These are phyloP conservation scores for Aegilops longissima DNA, from an alignment of 176 grass and related monocot species.

Conservation along the genomic window DNA sequence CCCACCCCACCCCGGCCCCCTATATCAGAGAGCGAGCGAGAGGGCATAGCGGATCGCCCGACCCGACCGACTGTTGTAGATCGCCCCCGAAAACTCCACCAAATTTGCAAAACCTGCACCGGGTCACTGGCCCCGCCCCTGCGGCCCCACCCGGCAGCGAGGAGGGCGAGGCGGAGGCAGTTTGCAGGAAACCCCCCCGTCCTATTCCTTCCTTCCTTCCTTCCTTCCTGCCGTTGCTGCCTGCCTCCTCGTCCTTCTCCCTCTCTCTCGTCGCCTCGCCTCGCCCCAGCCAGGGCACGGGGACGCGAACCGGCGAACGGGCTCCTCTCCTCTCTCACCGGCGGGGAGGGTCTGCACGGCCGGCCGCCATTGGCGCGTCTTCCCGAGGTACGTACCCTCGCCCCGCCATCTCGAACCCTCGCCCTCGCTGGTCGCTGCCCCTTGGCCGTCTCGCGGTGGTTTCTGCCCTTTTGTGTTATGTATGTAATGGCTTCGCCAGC, in stretches of 20 bases:
- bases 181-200: slow-evolving; percentile 5
- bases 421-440: no score
- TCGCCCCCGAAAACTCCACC: background rate
- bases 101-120: background rate
- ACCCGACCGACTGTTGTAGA: background rate
- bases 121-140: no score
- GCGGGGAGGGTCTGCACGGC: background rate
- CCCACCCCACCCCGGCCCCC: background rate
- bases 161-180: no score
- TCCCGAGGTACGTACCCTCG: background rate
- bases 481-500: no score
- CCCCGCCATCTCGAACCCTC: background rate
- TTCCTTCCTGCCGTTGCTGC: slow-evolving; percentile 11
- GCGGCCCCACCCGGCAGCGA: background rate
- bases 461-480: background rate
- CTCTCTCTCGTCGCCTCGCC: slow-evolving; percentile 20
- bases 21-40: slow-evolving; percentile 35
- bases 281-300: background rate
- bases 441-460: background rate
- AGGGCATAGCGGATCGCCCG: slow-evolving; percentile 32
- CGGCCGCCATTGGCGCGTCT: slow-evolving; percentile 11
- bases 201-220: background rate
- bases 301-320: background rate
- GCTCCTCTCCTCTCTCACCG: background rate
- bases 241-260: background rate